A percentile compares a stretch with the other conserved stretches of the same genome.
These are phyloP conservation scores for Sporisorium scitamineum DNA, from an alignment of 1,284 basidiomycete species.

Conservation along the genomic window DNA sequence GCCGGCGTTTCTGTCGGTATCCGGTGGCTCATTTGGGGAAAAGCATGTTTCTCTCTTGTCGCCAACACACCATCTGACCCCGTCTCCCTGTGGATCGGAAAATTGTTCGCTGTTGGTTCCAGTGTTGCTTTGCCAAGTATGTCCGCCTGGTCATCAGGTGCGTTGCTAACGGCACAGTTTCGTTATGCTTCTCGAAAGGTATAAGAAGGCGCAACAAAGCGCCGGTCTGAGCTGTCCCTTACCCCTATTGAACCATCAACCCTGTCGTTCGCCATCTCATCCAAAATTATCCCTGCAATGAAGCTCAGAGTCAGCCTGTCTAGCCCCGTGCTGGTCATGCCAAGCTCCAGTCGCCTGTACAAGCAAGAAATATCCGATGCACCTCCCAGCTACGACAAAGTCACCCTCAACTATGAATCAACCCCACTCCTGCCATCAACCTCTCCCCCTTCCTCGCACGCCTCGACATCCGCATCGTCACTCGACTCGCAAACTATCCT, in stretches of 20 bases:
- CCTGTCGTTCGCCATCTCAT: background rate
- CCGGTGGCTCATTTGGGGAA: no score
- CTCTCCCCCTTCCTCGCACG: background rate
- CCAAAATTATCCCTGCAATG: background rate
- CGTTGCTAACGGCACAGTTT: no score
- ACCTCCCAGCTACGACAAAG: conserved; percentile 6
- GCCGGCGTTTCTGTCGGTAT: background rate
- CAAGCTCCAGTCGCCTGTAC: background rate
- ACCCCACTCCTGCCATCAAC: background rate
- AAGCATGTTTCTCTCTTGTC: background rate
- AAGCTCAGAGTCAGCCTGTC: conserved; percentile 3
- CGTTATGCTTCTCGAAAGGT: background rate
- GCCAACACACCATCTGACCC: no score
- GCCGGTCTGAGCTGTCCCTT: background rate
- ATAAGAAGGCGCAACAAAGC: background rate
- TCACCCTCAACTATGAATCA: background rate
- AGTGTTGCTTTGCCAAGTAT: no score
- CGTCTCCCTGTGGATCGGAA: no score
- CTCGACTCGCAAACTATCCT: background rate
- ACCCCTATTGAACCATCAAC: background rate
- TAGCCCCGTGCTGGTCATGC: background rate
- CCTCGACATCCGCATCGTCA: background rate
- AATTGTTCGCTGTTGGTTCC: no score
- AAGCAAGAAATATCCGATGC: background rate
- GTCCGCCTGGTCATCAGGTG: no score